Evolutionary conservation across 2,329 filamentous ascomycete genomes (phyloP).

Genomic region (Metarhizium album): DNA sequence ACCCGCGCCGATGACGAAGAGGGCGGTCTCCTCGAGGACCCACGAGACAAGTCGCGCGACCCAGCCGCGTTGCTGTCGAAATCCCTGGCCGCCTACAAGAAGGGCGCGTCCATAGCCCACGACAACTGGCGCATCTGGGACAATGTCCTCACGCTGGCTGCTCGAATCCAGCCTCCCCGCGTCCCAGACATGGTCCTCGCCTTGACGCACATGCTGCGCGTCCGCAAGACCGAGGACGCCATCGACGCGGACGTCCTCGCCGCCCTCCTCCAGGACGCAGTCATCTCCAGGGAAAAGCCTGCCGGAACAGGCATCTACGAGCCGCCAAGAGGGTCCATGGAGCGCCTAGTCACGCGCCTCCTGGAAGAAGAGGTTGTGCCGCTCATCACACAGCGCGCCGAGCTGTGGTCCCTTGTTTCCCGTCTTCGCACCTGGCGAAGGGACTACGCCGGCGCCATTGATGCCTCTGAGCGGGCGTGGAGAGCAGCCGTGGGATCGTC

Average conservation of each 20-base stretch:
- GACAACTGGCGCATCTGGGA: constrained; percentile 94
- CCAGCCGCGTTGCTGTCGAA: constrained; percentile 57
- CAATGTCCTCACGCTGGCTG: constrained; percentile 81
- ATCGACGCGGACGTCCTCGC: constrained; percentile 65
- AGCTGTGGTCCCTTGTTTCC: constrained; percentile 66
- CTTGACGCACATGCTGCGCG: constrained; percentile 61
- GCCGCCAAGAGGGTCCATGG: constrained; percentile 43
- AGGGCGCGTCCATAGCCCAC: constrained; percentile 71
- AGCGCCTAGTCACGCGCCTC: constrained; percentile 56
- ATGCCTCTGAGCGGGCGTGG: constrained; percentile 86
- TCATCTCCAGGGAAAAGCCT: constrained; percentile 32
- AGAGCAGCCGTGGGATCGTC: constrained; percentile 52
- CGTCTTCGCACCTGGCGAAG: constrained; percentile 63
- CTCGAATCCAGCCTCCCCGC: constrained; percentile 64
- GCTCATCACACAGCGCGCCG: constrained; percentile 68
- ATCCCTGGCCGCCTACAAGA: constrained; percentile 75
- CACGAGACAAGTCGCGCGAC: constrained; percentile 26
- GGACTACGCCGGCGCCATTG: constrained; percentile 61
- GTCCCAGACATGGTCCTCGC: constrained; percentile 67
- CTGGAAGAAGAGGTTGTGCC: constrained; percentile 68
- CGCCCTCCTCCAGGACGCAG: constrained; percentile 60
- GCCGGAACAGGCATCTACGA: constrained; percentile 21
- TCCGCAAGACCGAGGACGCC: constrained; percentile 68
- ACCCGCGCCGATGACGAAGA: constrained; percentile 14
- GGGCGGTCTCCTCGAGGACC: constrained; percentile 11